Base-by-base conservation (phyloP, 805 yeast species). In the Blastobotrys attinorum region DNA sequence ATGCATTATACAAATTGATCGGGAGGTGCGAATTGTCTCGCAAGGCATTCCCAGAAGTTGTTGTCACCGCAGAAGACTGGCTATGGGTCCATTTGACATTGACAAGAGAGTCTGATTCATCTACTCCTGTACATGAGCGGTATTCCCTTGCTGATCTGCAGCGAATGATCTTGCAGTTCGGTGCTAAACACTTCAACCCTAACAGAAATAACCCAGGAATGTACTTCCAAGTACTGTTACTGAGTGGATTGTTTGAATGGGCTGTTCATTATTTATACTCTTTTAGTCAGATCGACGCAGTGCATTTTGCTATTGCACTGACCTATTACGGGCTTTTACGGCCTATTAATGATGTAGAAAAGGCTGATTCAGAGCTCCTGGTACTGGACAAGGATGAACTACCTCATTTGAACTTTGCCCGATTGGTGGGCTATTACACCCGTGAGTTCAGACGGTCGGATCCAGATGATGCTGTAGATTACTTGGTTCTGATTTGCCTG, bases 401-500 rank as follows among this genome's bases (percentile, higher is more conserved):
- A 31, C 65, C 69, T 18, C 60, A 54, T 47, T 59, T 71, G 43
- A 60, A 71, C 51, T 62, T 80, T 60, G 79, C 83, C 16, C 71
- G 84, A 45, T 61, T 87, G 42, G 54, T 92, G 39, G 95, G 94
- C 1, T 76, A 80, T 17, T 90, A 86, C 63, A 83, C 92, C 8
- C 74, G 88, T 49, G 76, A 81, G 15, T 90, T 92, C 70, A 81
- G 88, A 55, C 76, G 77, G 46, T 76, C 90, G 32, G 95, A 88
- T 64, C 95, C 97, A 20, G 76, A 81, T 55, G 85, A 83, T 45
- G 97, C 97, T 0, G 83, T 85, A n/a, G 96, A 90, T 60, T 92
- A 92, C 58, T 64, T 90, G 42, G 71, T 83, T 21, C 67, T 84
- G 52, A 79, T 88, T 22, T 80, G 85, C 39, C 55, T 87, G 53